Conservation (phyloP, 1,284 basidiomycete species). For the Uromyces viciae-fabae region DNA sequence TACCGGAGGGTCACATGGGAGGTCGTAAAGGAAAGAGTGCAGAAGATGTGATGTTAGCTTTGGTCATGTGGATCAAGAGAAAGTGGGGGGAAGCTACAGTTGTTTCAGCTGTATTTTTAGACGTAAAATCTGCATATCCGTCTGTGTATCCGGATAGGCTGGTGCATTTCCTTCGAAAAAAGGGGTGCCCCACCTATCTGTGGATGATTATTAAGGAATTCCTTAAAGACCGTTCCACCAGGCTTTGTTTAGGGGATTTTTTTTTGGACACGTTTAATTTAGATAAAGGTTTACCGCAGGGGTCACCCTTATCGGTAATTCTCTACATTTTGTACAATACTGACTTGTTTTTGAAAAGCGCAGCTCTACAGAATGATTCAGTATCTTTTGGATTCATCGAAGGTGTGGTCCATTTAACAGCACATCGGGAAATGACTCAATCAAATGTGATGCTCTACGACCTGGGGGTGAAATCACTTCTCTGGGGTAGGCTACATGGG, state of each 20-base stretch:
- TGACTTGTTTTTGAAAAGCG: neutral
- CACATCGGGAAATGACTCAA: neutral
- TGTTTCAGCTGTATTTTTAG: neutral
- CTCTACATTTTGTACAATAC: conserved; percentile 29
- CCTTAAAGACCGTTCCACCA: neutral
- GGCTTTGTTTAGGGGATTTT: neutral
- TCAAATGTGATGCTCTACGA: neutral
- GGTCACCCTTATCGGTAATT: conserved; percentile 3
- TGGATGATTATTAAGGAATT: neutral
- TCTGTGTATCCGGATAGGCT: neutral
- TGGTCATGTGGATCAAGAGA: neutral
- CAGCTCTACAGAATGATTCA: neutral
- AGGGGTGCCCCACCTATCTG: conserved; percentile 16
- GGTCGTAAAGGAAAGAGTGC: neutral
- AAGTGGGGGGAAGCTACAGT: conserved; percentile 23
- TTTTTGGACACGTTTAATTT: neutral
- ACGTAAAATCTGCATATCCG: conserved; percentile 20
- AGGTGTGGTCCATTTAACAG: neutral
- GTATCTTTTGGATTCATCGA: neutral
- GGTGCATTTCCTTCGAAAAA: neutral
- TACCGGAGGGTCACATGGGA: conserved; percentile 18
- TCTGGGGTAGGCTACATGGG: neutral
- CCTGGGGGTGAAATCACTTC: neutral
- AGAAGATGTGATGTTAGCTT: neutral
- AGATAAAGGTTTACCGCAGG: conserved; percentile 16